Evolutionary conservation across 371 early-diverging fungal genomes (phyloP).

Genomic region (Encephalitozoon cuniculi): DNA sequence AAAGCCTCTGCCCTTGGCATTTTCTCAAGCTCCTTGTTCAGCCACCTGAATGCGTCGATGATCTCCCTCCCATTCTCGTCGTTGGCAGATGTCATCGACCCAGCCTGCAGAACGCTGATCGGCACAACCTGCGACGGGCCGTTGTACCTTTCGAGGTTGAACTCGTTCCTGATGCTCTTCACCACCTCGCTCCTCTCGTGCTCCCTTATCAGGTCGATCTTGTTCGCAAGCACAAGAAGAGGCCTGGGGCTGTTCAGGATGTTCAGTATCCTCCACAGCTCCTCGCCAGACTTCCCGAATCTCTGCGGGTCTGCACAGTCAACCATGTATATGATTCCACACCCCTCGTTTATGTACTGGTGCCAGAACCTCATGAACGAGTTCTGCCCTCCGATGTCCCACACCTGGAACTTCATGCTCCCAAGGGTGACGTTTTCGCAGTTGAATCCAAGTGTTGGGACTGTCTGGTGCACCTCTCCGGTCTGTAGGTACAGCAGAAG

Average conservation of each 20-base stretch:
- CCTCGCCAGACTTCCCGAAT: conserved; percentile 72
- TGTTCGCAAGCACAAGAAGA: conserved; percentile 46
- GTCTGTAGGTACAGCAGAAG: conserved; percentile 71
- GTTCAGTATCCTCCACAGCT: conserved; percentile 50
- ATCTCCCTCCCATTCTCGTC: conserved; percentile 12
- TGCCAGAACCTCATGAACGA: conserved; percentile 61
- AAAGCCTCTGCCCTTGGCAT: background rate
- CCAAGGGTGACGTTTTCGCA: conserved; percentile 59
- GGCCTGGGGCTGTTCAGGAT: conserved; percentile 32
- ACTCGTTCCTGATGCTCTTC: background rate
- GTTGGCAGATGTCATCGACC: background rate
- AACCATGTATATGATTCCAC: conserved; percentile 76
- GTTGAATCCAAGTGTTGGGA: conserved; percentile 73
- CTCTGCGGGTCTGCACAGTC: conserved; percentile 82
- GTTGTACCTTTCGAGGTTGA: conserved; percentile 14
- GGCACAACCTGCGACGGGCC: conserved; percentile 16
- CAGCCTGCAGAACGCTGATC: conserved; percentile 21
- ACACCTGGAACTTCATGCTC: conserved; percentile 59
- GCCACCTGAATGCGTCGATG: conserved; percentile 44
- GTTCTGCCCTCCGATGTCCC: conserved; percentile 64
- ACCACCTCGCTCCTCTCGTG: background rate
- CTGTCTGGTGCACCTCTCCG: conserved; percentile 71
- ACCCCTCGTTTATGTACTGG: conserved; percentile 58
- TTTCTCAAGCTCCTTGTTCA: conserved; percentile 29
- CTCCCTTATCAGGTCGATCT: conserved; percentile 38